Conservation (phyloP, 345 rosid genomes). For the Excoecaria agallocha region DNA sequence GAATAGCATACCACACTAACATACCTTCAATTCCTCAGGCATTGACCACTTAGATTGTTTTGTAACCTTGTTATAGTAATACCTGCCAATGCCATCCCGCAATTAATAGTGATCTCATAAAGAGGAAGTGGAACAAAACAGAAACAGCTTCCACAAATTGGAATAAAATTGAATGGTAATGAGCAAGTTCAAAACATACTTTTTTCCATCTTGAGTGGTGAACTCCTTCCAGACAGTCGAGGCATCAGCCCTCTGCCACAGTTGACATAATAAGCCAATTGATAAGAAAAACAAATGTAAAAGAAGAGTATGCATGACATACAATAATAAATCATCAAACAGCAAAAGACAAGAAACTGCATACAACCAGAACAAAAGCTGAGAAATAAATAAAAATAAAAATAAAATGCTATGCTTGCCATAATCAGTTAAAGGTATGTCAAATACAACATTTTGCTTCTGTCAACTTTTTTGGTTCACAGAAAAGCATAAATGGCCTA, state of each 20-base stretch:
- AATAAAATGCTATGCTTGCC: background rate
- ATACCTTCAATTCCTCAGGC: constrained; percentile 93
- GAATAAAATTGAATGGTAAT: background rate
- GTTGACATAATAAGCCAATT: constrained; percentile 1
- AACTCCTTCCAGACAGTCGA: constrained; percentile 99
- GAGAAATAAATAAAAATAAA: too few species aligned
- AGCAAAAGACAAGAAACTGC: background rate
- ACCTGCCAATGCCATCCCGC: constrained; percentile 44
- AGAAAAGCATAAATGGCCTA: background rate
- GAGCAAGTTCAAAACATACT: constrained; percentile 36
- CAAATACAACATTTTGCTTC: background rate
- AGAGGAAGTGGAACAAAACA: background rate
- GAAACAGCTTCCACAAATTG: background rate
- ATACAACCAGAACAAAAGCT: background rate
- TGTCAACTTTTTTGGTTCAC: background rate
- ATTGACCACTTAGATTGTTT: constrained; percentile 95
- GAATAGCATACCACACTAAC: constrained; percentile 18
- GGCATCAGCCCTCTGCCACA: constrained; percentile 87
- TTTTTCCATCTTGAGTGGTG: constrained; percentile 82
- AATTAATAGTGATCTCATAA: background rate
- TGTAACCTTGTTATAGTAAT: constrained; percentile 90
- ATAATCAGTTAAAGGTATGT: background rate
- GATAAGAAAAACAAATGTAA: background rate
- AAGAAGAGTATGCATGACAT: background rate
- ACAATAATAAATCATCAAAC: background rate